Base-by-base conservation (phyloP, 352 stramenopile genomes). In the Globisporangium splendens region DNA sequence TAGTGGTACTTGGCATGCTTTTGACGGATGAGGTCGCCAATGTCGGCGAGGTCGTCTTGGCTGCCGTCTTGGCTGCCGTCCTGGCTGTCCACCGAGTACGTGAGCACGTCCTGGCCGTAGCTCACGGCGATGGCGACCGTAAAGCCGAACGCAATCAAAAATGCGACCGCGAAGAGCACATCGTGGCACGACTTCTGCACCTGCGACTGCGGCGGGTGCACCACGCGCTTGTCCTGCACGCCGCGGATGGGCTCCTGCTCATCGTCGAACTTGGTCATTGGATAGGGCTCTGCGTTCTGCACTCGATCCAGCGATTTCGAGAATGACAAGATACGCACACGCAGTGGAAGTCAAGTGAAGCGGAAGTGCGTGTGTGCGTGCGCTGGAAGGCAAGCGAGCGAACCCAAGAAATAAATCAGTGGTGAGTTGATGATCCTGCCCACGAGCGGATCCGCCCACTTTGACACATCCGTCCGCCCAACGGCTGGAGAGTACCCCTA, bases 1-100 rank as follows among this genome's bases (percentile, higher is more conserved):
- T 82, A 85, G 58, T 77, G 75, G 69, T 79, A 85, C 66, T 85
- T 85, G 69, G 71, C 64, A 12, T 62, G 65, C 58, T 84, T 69
- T 50, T 83, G 61, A 35, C 68, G 73, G 62, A 89, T 51, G 41
- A 63, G 39, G 22, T 44, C 46, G n/a, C 53, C n/a, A 6, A 63
- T 49, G 46, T 50, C 20, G 5, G 31, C 42, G 58, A 62, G 52
- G 22, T 57, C 54, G 31, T 62, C 52, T 47, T 54, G 48, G 4
- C 49, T 61, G 11, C 48, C 24, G 24, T 31, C 24, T 31, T 31
- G 24, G 24, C 24, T 31, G 24, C 24, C 24, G 24, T 31, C 24
- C 24, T 31, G 24, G 24, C 5, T 31, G 24, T 31, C 24, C 24
- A 31, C 58, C 22, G 63, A 51, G 46, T 47, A 53, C 20, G 60